These are phyloP conservation scores for Botryotinia convoluta DNA, from an alignment of 2,329 filamentous ascomycete genomes.

Conservation along the genomic window DNA sequence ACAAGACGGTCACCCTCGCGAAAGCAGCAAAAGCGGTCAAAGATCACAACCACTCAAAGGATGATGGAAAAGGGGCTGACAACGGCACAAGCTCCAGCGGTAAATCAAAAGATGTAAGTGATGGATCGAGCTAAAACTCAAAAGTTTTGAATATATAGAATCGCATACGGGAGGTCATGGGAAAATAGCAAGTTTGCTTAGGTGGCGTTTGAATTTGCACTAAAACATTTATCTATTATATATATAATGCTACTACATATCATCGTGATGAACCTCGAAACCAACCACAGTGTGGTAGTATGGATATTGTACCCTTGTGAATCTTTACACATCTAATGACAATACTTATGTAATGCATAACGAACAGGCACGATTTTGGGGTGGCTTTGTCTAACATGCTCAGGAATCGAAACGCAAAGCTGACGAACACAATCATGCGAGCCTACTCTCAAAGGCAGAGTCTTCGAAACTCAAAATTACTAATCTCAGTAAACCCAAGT, in stretches of 20 bases:
- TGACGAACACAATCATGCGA: conserved; percentile 44
- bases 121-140: conserved; percentile 17
- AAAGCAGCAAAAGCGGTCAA: conserved; percentile 25
- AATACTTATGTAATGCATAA: not conserved
- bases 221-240: not conserved
- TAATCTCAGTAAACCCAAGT: not conserved
- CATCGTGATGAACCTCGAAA: not conserved
- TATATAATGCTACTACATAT: not conserved
- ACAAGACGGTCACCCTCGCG: conserved; percentile 25
- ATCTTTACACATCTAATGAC: not conserved
- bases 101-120: conserved; percentile 31
- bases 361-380: too few species aligned
- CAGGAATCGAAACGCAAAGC: conserved; percentile 38
- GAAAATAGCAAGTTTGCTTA: conserved; percentile 25
- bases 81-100: not conserved
- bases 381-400: conserved; percentile 3
- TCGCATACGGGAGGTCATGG: not conserved
- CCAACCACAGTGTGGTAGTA: conserved; percentile 17
- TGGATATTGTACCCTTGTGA: not conserved
- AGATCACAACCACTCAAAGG: conserved; percentile 20
- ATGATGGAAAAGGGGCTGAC: not conserved
- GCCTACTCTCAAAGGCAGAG: conserved; percentile 24
- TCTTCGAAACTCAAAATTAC: conserved; percentile 5
- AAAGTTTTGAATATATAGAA: not conserved
- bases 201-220: not conserved